Conservation (phyloP, 371 early-diverging fungal genomes). For the Mortierella sp. region DNA sequence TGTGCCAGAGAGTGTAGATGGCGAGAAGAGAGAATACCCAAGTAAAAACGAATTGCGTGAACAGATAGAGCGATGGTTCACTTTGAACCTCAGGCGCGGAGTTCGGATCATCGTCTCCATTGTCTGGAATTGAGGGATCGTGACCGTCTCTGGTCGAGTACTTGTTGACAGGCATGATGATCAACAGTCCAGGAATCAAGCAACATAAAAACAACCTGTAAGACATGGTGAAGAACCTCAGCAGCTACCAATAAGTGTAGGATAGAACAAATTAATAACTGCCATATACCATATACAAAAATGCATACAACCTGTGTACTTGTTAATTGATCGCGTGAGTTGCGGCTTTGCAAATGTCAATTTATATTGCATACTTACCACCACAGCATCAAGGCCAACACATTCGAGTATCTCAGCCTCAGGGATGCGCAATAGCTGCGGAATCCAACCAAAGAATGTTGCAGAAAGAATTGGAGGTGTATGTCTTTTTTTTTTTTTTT, state of each 20-base stretch:
- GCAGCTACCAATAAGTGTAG: slow-evolving; percentile 29
- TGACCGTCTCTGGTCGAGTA: slow-evolving; percentile 13
- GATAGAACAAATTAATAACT: not conserved
- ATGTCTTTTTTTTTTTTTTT: slow-evolving; percentile 61
- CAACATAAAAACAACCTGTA: slow-evolving; percentile 59
- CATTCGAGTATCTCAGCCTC: slow-evolving; percentile 62
- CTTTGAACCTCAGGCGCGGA: not conserved
- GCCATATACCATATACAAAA: no score
- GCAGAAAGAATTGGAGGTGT: slow-evolving; percentile 65
- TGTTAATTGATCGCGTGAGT: not conserved
- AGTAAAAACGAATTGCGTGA: slow-evolving; percentile 72
- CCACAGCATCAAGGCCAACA: slow-evolving; percentile 72
- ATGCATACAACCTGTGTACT: no score
- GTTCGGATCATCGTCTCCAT: not conserved
- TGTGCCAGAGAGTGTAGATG: slow-evolving; percentile 69
- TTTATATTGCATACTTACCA: slow-evolving; percentile 54
- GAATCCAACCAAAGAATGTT: slow-evolving; percentile 74
- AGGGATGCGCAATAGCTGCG: slow-evolving; percentile 61
- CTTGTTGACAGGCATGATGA: slow-evolving; percentile 61
- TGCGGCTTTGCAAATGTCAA: not conserved
- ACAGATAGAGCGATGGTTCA: slow-evolving; percentile 52
- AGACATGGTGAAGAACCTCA: slow-evolving; percentile 66
- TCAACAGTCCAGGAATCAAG: slow-evolving; percentile 55
- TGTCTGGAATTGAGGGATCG: not conserved
- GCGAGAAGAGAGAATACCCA: slow-evolving; percentile 73